Evolutionary conservation across 257 asterid species (phyloP).

Genomic region (Avicennia marina): DNA sequence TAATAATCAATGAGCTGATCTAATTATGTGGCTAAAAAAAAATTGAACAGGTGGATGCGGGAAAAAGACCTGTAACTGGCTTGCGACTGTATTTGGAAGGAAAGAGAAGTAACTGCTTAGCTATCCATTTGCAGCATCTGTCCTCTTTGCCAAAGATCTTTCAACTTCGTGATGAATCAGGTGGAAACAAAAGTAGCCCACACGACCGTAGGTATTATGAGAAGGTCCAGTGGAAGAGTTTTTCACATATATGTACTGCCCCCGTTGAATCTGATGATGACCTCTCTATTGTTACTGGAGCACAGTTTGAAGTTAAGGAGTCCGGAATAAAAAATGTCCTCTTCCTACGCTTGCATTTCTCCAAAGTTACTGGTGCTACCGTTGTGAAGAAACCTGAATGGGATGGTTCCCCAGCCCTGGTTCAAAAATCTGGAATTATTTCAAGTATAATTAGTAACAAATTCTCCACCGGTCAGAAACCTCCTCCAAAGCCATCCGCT

Average conservation of each 20-base stretch:
- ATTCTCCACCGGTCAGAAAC: conserved; percentile 22
- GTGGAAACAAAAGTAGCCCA: background rate
- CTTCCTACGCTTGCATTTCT: conserved; percentile 27
- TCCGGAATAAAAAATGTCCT: conserved; percentile 30
- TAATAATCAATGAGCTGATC: too few species aligned
- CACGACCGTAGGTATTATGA: conserved; percentile 26
- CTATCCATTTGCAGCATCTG: conserved; percentile 77
- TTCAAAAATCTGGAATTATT: conserved; percentile 35
- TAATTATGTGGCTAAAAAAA: too few species aligned
- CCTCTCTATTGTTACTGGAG: conserved; percentile 34
- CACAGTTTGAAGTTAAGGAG: conserved; percentile 27
- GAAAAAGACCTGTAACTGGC: conserved; percentile 62
- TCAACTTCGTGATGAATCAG: conserved; percentile 26
- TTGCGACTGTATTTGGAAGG: conserved; percentile 75
- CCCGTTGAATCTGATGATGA: conserved; percentile 43
- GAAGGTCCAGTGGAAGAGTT: conserved; percentile 38
- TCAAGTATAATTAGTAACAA: conserved; percentile 22
- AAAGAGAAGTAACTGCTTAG: conserved; percentile 61
- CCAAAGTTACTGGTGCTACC: conserved; percentile 27
- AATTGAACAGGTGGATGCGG: conserved; percentile 80
- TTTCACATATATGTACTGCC: conserved; percentile 41
- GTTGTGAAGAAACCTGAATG: conserved; percentile 33
- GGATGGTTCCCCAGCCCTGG: conserved; percentile 33
- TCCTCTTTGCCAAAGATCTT: conserved; percentile 62
- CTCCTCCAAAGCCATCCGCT: conserved; percentile 18